Base-by-base conservation (phyloP, 2,329 filamentous ascomycete species). In the Ascochyta rabiei region DNA sequence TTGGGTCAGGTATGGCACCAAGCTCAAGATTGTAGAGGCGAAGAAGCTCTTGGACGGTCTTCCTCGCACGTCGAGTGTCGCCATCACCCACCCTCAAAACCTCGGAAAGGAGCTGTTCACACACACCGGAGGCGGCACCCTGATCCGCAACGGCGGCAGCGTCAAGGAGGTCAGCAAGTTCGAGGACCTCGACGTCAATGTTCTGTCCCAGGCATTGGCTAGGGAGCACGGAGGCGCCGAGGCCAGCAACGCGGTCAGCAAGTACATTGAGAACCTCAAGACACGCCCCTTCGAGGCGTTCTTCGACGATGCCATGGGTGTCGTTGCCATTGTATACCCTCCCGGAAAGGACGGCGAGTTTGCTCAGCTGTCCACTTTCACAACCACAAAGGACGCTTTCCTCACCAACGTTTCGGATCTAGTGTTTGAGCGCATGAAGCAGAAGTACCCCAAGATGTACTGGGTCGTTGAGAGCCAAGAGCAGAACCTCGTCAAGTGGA, bases 401-500 rank as follows among this genome's bases (percentile, higher is more conserved):
- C 80, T 98, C 56, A 95, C 89, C 55, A 97, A 97, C 71, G 88
- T 97, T 30, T 90, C 93, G 26, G 95, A 98, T 75, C 97, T 98
- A 70, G 90, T 98, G 53, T 96, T 98, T 75, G 86, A 89, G 61
- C 89, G 90, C 59, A 90, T 98, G 75, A 96, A 93, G 82, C 96
- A 96, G 77, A 93, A 97, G 71, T 89, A 93, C 75, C 87, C 92
- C 50, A 91, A 89, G 78, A 83, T 98, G 62, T 89, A 91, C 61
- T 99, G 93, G 93, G 96, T 92, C n/a, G 93, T 97, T 57, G 93
- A 90, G 79, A 89, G 93, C 70, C 89, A 96, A 64, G 93, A 98
- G 68, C 93, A 98, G 83, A 97, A 98, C 75, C 81, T 98, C 67
- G 93, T 91, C 10, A 68, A 69, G 41, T 98, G 93, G 95, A 97